Conservation (phyloP, 2,329 filamentous ascomycete species). For the Dothideomycetes sp. region DNA sequence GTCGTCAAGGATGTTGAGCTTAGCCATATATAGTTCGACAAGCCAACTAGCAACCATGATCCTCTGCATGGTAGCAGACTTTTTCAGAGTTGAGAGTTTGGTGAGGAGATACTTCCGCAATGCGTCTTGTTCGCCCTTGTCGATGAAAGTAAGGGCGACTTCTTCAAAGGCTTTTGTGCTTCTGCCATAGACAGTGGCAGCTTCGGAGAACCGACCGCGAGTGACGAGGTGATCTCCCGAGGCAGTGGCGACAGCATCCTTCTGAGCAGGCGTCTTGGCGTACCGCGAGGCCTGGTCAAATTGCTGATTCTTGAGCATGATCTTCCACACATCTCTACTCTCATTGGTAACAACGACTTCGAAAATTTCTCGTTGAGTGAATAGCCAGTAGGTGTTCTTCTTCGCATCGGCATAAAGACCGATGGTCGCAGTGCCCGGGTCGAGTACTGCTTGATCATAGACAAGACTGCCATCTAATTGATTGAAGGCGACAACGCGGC, state of each 20-base stretch:
- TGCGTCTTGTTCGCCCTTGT: conserved; percentile 81
- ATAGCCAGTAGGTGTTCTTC: conserved; percentile 96
- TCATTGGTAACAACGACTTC: conserved; percentile 88
- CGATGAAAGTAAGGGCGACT: conserved; percentile 82
- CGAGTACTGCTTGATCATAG: conserved; percentile 78
- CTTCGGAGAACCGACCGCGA: conserved; percentile 74
- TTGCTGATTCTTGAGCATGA: conserved; percentile 75
- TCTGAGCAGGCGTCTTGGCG: conserved; percentile 68
- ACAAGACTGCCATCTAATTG: conserved; percentile 75
- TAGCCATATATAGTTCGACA: conserved; percentile 93
- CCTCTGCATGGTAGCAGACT: conserved; percentile 77
- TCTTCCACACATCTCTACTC: conserved; percentile 86
- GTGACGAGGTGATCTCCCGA: conserved; percentile 80
- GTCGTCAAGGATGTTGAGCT: conserved; percentile 88
- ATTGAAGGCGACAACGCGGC: conserved; percentile 74
- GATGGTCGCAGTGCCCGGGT: conserved; percentile 67
- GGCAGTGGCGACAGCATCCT: conserved; percentile 81
- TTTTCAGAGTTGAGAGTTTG: conserved; percentile 73
- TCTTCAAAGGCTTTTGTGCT: conserved; percentile 97
- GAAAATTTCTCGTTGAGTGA: conserved; percentile 82
- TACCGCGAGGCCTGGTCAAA: conserved; percentile 83
- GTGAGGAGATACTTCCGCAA: conserved; percentile 79
- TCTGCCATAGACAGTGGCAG: conserved; percentile 81
- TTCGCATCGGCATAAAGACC: conserved; percentile 80
- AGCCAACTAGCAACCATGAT: conserved; percentile 95